phyloP scores from a whole-genome alignment of 768 basidiomycete genomes.

The Lentinula sp. region DNA sequence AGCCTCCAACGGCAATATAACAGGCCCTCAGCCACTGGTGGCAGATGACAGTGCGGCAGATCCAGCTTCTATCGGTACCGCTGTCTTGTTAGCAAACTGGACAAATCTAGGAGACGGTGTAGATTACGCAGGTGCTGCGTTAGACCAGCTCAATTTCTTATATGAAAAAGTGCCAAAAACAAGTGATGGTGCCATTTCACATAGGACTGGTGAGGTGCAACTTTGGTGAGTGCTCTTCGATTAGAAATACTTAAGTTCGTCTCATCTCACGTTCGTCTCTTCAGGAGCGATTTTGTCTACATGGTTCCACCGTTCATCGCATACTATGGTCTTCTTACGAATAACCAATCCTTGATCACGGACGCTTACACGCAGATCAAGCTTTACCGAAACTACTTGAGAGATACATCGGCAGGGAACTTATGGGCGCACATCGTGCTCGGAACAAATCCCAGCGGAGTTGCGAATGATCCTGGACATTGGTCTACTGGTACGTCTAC shows the following conservation, averaged over 20 bases:
- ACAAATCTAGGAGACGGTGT: constrained; percentile 32
- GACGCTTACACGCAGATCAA: constrained; percentile 69
- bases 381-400: constrained; percentile 64
- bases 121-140: constrained; percentile 59
- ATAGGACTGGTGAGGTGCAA: constrained; percentile 62
- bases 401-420: constrained; percentile 39
- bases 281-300: constrained; percentile 74
- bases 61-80: constrained; percentile 69
- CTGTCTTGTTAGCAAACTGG: constrained; percentile 55
- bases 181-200: constrained; percentile 75
- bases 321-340: constrained; percentile 50
- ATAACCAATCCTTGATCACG: constrained; percentile 50
- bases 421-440: constrained; percentile 75
- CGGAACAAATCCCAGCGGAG: constrained; percentile 27
- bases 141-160: constrained; percentile 60
- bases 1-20: constrained; percentile 30
- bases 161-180: constrained; percentile 54
- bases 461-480: constrained; percentile 55
- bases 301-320: constrained; percentile 66
- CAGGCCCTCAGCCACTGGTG: constrained; percentile 50
- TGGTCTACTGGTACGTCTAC: constrained; percentile 67
- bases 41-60: constrained; percentile 61
- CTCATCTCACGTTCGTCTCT: constrained; percentile 1
- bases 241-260: background rate
- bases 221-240: constrained; percentile 48